Base-by-base conservation (phyloP, 78 protist genomes). In the Thecamonas trahens region DNA sequence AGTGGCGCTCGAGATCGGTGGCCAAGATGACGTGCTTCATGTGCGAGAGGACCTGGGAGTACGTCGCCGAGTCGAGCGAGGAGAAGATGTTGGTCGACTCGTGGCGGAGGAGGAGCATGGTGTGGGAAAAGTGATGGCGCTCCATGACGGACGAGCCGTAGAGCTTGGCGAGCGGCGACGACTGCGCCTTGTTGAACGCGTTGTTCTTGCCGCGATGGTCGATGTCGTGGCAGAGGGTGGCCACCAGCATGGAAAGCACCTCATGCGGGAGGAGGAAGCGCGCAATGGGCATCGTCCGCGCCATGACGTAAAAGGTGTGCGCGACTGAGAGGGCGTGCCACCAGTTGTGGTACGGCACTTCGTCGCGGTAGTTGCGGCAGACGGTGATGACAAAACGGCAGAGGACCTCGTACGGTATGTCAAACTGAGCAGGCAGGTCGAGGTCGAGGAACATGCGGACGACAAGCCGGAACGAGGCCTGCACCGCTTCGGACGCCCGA, bases 301-400 rank as follows among this genome's bases (percentile, higher is more conserved):
- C 45, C 35, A 58, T 8, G 1, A 34, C 67, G 14, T 61, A 61
- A 13, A 15, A n/a, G 20, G 42, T 40, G 8, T 61, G 67, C 6
- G 55, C 52, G 29, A 61, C 67, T 2, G 39, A 15, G 67, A 42
- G 20, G 32, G 55, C 67, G 20, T 61, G 67, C 35, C 20, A n/a
- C 47, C 47, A 61, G 35, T 61, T 61, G 67, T 61, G 67, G 67
- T 61, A 61, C 28, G 67, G 47, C 5, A 61, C 67, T n/a, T n/a
- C n/a, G 18, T 38, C 31, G 52, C 67, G 49, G 53, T 61, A 61
- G 35, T 24, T 35, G 1, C 31, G 47, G 29, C 14, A 2, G 24
- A 42, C 53, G 44, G 67, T 28, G 32, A 40, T 28, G 32, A 61
- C 32, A 28, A 61, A 61, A 5, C 20, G 6, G 28, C 31, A 8